Evolutionary conservation across 306 rosid species (phyloP).

Genomic region (Cucurbita argyrosperma): DNA sequence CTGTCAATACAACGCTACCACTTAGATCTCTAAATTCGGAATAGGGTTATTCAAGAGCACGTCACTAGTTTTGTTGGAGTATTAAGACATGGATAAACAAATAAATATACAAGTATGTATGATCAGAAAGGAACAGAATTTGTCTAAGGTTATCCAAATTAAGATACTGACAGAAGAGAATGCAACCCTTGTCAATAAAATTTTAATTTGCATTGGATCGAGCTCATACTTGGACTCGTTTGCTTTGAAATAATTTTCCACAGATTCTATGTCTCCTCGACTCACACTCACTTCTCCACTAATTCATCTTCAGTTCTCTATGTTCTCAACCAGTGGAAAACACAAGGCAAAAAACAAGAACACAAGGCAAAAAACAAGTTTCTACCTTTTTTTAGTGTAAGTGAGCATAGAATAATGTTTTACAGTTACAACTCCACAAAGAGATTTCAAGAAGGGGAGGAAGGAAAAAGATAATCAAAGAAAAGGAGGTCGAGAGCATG

Average conservation of each 20-base stretch:
- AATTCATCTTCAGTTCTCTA: neutral
- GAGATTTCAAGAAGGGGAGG: neutral
- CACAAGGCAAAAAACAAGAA: neutral
- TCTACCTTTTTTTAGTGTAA: neutral
- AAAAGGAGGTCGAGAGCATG: neutral
- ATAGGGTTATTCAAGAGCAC: neutral
- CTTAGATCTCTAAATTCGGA: neutral
- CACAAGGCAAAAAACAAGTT: neutral
- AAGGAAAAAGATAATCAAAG: slow-evolving; percentile 1
- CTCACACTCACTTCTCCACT: neutral
- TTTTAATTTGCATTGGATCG: neutral
- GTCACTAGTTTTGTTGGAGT: neutral
- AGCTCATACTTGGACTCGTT: neutral
- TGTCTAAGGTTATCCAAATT: neutral
- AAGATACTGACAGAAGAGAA: neutral
- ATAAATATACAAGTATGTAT: neutral
- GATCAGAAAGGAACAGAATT: neutral
- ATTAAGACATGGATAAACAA: neutral
- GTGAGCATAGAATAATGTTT: neutral
- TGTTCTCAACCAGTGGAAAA: neutral
- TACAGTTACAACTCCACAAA: neutral
- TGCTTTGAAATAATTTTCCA: neutral
- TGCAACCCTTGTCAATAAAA: neutral
- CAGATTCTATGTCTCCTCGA: neutral
- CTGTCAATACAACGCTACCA: slow-evolving; percentile 23